Conservation (phyloP, 495 filamentous ascomycete genomes). For the Lasiosphaeriaceae sp. region DNA sequence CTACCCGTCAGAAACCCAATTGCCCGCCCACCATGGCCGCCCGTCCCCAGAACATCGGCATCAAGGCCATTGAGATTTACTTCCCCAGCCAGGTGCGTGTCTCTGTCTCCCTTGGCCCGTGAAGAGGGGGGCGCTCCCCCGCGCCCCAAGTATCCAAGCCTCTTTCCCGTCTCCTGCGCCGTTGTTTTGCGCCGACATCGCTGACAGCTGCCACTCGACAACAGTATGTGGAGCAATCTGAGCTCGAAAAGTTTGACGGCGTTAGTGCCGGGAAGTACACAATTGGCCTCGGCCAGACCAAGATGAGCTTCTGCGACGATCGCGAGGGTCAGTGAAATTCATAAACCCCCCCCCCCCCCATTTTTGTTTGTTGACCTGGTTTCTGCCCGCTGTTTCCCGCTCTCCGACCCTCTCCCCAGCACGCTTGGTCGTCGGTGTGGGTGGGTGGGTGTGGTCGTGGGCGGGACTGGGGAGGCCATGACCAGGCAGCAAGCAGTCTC, state of each 20-base stretch:
- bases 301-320: slow-evolving; percentile 99
- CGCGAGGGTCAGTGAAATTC: slow-evolving; percentile 70
- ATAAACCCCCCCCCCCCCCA: not conserved
- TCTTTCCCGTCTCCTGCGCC: not conserved
- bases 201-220: slow-evolving; percentile 21
- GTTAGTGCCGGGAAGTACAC: slow-evolving; percentile 94
- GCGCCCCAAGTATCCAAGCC: no score
- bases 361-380: not conserved
- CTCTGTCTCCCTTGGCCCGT: not conserved
- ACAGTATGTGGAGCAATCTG: slow-evolving; percentile 95
- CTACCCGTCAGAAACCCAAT: slow-evolving; percentile 19
- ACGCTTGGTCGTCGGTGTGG: slow-evolving; percentile 1
- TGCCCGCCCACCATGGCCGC: slow-evolving; percentile 64
- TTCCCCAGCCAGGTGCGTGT: slow-evolving; percentile 86
- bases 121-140: no score
- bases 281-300: slow-evolving; percentile 98
- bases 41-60: slow-evolving; percentile 94
- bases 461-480: not conserved
- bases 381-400: not conserved
- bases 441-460: slow-evolving; percentile 3
- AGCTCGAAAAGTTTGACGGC: slow-evolving; percentile 98
- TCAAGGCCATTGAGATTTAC: slow-evolving; percentile 99
- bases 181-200: slow-evolving; percentile 18
- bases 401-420: not conserved
- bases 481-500: no score